Evolutionary conservation across 2,329 filamentous ascomycete genomes (phyloP).

Genomic region (Xylaria sp.): DNA sequence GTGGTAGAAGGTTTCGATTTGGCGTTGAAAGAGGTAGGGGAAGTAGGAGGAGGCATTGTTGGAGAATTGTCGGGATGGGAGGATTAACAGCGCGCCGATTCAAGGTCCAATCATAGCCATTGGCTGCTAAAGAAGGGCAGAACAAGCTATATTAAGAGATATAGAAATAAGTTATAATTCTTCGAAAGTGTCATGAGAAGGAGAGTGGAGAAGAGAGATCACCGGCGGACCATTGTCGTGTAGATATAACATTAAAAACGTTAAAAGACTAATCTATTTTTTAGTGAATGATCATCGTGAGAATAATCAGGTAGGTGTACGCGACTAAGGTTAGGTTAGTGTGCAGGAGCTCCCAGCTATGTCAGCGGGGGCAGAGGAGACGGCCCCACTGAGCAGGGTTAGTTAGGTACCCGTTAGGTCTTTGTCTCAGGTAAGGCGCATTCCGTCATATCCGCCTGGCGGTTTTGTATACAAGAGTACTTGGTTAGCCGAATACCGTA

Average conservation of each 20-base stretch:
- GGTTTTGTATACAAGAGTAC: too few species aligned
- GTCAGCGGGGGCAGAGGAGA: neutral
- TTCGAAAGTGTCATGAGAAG: slow-evolving; percentile 21
- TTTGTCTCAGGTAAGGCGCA: neutral
- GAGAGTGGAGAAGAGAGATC: slow-evolving; percentile 13
- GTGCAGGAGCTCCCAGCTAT: neutral
- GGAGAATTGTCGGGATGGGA: slow-evolving; percentile 17
- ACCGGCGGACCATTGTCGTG: slow-evolving; percentile 13
- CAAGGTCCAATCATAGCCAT: slow-evolving; percentile 42
- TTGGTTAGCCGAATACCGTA: too few species aligned
- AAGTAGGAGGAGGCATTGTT: slow-evolving; percentile 30
- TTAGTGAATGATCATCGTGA: neutral
- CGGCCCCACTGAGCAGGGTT: too few species aligned
- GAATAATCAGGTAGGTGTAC: neutral
- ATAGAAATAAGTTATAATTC: slow-evolving; percentile 13
- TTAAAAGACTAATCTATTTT: slow-evolving; percentile 23
- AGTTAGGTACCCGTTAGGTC: neutral
- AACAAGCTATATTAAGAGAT: slow-evolving; percentile 9
- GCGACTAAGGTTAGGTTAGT: neutral
- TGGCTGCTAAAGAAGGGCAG: slow-evolving; percentile 34
- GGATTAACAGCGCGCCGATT: slow-evolving; percentile 20
- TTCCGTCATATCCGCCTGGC: too few species aligned
- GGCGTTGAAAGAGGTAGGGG: slow-evolving; percentile 41
- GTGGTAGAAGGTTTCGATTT: slow-evolving; percentile 46
- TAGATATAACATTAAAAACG: slow-evolving; percentile 16